phyloP scores from a whole-genome alignment of 1,284 basidiomycete species.

The Phenoliferia sp. region DNA sequence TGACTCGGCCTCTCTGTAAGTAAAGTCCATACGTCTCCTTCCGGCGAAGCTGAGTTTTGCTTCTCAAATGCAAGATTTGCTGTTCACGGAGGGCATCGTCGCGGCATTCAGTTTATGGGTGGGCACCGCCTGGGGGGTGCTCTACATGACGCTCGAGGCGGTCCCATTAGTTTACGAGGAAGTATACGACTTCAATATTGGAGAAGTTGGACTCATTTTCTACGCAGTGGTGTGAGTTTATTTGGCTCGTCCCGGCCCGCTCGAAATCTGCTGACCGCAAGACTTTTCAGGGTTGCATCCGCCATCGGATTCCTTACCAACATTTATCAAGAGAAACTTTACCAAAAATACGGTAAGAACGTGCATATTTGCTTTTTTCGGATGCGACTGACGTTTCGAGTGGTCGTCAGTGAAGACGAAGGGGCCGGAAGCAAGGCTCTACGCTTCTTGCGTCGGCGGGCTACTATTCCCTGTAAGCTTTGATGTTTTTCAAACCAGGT shows the following conservation, averaged over 20 bases:
- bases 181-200: conserved; percentile 25
- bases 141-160: conserved; percentile 5
- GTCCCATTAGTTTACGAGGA: conserved; percentile 26
- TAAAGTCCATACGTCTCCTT: background rate
- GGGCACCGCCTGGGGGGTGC: background rate
- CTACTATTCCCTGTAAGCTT: conserved; percentile 43
- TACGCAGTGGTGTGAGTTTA: conserved; percentile 20
- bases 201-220: conserved; percentile 26
- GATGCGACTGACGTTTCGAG: background rate
- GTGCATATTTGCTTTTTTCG: conserved; percentile 20
- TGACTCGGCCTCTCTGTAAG: conserved; percentile 38
- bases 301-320: conserved; percentile 19
- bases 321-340: conserved; percentile 46
- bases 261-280: background rate
- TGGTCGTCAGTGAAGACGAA: conserved; percentile 36
- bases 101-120: conserved; percentile 27
- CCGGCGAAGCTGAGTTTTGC: conserved; percentile 17
- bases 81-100: conserved; percentile 33
- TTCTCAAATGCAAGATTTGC: conserved; percentile 16
- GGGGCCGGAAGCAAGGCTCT: conserved; percentile 70
- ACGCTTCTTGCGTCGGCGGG: conserved; percentile 59
- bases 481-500: background rate
- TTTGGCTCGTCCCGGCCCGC: background rate
- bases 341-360: conserved; percentile 35
- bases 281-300: conserved; percentile 18